phyloP scores from a whole-genome alignment of 2,329 filamentous ascomycete species.

The Fusarium heterosporum region DNA sequence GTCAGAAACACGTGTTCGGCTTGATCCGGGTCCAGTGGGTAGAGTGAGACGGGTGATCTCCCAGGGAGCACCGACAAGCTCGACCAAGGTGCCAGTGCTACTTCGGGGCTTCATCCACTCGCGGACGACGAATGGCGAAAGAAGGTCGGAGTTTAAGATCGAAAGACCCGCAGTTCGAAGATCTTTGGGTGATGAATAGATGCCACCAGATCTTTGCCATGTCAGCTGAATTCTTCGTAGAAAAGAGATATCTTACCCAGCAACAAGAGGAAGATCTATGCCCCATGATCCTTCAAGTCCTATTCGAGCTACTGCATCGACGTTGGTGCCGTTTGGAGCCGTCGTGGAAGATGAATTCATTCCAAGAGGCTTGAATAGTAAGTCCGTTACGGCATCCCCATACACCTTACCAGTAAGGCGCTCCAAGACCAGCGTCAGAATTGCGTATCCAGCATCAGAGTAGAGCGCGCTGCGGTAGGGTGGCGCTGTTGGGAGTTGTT shows the following conservation, averaged over 20 bases:
- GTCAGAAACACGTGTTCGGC: conserved; percentile 34
- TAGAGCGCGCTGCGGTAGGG: conserved; percentile 36
- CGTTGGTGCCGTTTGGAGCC: conserved; percentile 3
- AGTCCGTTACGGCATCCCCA: conserved; percentile 16
- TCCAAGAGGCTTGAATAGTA: conserved; percentile 25
- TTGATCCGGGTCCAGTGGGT: conserved; percentile 40
- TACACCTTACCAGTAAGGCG: conserved; percentile 27
- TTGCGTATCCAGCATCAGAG: conserved; percentile 39
- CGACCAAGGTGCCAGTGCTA: conserved; percentile 31
- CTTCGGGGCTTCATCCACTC: conserved; percentile 42
- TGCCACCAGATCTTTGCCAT: conserved; percentile 20
- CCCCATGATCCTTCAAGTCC: conserved; percentile 19
- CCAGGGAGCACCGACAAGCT: conserved; percentile 40
- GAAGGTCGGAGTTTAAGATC: conserved; percentile 37
- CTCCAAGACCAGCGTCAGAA: conserved; percentile 29
- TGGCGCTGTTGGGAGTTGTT: conserved; percentile 17
- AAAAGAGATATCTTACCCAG: conserved; percentile 26
- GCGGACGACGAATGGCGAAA: conserved; percentile 6
- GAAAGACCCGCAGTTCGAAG: conserved; percentile 34
- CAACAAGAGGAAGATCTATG: conserved; percentile 35
- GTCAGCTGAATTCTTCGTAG: not conserved
- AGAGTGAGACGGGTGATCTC: conserved; percentile 37
- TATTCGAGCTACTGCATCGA: conserved; percentile 28
- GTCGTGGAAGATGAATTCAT: conserved; percentile 14
- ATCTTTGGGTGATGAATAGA: conserved; percentile 27